Evolutionary conservation across 768 basidiomycete genomes (phyloP), one percentile per base, ranked within the genome.

Genomic region (Leccinum olivaceopallidum): DNA sequence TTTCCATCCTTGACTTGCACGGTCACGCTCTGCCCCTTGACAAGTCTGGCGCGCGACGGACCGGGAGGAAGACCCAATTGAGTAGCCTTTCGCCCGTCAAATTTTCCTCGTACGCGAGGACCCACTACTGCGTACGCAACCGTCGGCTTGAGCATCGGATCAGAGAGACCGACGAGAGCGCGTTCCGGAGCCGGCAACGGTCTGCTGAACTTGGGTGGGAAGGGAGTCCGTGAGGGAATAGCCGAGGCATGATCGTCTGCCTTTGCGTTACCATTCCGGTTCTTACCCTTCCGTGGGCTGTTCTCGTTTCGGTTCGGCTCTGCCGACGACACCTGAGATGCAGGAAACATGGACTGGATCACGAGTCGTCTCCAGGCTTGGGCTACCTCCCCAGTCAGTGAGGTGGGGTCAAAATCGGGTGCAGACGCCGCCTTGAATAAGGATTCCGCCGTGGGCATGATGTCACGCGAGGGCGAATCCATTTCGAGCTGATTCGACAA

Each of bases 51-150:
- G n/a, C 91, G 80, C 10, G 84, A 59, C 6, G 81, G 81, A 0
- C 91, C 89, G 2, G 70, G 68, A 4, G 83, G 82, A 2, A 98
- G 75, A 6, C 88, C 87, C 2, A 94, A 78, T 49, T 77, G 82
- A 9, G 78, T 67, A 0, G 94, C 91, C 63, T 83, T 85, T 62
- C 76, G 71, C 0, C 73, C 85, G 61, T 94, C 82, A 68, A 98
- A 96, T 72, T 90, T 92, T 9, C 84, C 84, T 1, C 84, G 82
- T 44, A 79, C 72, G 14, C 77, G 78, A 4, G 84, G 84, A 0
- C 84, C 84, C 47, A 83, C 75, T 48, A 85, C 58, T 16, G 84
- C 71, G 66, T 85, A 85, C 4, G 79, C 81, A 36, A 84, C 62
- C 0, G 82, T 78, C 4, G 79, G 73, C 50, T 75, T 72, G n/a